These are phyloP conservation scores for Graphiopsis chlorocephala DNA, from an alignment of 2,329 filamentous ascomycete species.

Conservation along the genomic window DNA sequence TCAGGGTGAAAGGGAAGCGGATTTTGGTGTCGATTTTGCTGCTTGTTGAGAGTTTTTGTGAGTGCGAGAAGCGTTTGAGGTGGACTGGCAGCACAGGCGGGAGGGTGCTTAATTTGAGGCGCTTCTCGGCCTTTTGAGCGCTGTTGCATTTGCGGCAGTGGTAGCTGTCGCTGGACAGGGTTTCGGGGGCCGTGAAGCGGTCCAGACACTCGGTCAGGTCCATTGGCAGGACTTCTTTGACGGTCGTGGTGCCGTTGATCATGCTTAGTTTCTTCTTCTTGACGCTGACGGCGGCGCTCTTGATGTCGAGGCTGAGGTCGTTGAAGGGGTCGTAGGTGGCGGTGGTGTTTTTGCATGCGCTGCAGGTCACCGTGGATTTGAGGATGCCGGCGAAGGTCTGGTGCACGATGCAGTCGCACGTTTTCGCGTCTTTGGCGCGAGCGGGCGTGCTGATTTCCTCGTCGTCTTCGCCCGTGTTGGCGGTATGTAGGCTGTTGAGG, in stretches of 20 bases:
- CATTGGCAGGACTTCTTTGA: constrained; percentile 35
- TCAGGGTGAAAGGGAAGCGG: constrained; percentile 79
- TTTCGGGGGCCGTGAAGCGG: constrained; percentile 82
- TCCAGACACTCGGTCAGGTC: constrained; percentile 65
- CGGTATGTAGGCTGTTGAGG: constrained; percentile 79
- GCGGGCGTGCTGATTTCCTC: constrained; percentile 47
- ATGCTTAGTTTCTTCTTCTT: constrained; percentile 60
- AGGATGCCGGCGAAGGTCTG: constrained; percentile 92
- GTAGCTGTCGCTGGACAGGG: constrained; percentile 72
- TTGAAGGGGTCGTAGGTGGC: constrained; percentile 85
- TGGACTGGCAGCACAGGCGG: constrained; percentile 91
- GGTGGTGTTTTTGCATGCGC: constrained; percentile 78
- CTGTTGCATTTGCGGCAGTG: constrained; percentile 77
- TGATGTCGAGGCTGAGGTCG: constrained; percentile 85
- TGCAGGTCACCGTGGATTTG: constrained; percentile 85
- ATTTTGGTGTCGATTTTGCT: constrained; percentile 85
- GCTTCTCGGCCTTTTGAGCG: constrained; percentile 74
- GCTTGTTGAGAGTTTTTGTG: constrained; percentile 64
- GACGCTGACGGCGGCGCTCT: constrained; percentile 54
- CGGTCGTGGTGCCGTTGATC: constrained; percentile 39
- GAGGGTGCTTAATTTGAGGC: constrained; percentile 77
- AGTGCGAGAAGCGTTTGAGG: constrained; percentile 60
- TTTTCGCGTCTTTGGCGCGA: constrained; percentile 28
- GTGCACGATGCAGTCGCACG: constrained; percentile 87
- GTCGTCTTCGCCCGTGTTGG: constrained; percentile 58